A percentile compares a stretch with the other conserved stretches of the same genome.
These are phyloP conservation scores for Helicostylum pulchrum DNA, from an alignment of 192 early-diverging fungal genomes.

Conservation along the genomic window DNA sequence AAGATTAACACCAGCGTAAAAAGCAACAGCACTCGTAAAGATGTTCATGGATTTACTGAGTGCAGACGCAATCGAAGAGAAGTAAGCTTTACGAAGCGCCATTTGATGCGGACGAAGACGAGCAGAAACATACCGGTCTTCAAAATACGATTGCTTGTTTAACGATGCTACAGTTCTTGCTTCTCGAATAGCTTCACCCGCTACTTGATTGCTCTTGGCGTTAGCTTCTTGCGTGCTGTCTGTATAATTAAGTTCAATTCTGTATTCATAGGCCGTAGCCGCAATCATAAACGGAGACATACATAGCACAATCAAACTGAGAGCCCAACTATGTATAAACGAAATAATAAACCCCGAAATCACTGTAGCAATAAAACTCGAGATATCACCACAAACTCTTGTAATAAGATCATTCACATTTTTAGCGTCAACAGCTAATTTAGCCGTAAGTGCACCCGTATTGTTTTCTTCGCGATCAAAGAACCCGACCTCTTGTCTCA, in stretches of 20 bases:
- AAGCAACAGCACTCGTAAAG: slow-evolving; percentile 70
- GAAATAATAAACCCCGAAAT: slow-evolving; percentile 52
- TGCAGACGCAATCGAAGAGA: slow-evolving; percentile 62
- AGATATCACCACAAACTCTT: slow-evolving; percentile 39
- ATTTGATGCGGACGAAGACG: slow-evolving; percentile 65
- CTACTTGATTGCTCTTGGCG: slow-evolving; percentile 73
- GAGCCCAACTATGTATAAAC: slow-evolving; percentile 70
- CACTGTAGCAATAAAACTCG: slow-evolving; percentile 28
- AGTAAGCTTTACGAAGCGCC: slow-evolving; percentile 56
- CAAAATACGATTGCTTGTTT: slow-evolving; percentile 66
- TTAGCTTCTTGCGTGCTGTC: slow-evolving; percentile 66
- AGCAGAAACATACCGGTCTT: slow-evolving; percentile 54
- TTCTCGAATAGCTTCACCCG: slow-evolving; percentile 75
- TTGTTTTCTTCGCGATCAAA: slow-evolving; percentile 78
- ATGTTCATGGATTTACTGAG: slow-evolving; percentile 66
- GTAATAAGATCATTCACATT: slow-evolving; percentile 51
- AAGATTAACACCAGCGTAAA: slow-evolving; percentile 59
- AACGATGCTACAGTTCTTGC: slow-evolving; percentile 82
- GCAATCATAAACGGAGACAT: slow-evolving; percentile 53
- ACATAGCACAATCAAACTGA: slow-evolving; percentile 72
- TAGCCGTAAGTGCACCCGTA: slow-evolving; percentile 76
- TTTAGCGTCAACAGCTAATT: slow-evolving; percentile 75
- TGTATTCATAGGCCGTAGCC: slow-evolving; percentile 47
- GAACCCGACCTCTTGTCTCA: slow-evolving; percentile 82
- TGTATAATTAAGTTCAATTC: slow-evolving; percentile 49